Conservation (phyloP, 345 rosid species). For the Citrus medica region DNA sequence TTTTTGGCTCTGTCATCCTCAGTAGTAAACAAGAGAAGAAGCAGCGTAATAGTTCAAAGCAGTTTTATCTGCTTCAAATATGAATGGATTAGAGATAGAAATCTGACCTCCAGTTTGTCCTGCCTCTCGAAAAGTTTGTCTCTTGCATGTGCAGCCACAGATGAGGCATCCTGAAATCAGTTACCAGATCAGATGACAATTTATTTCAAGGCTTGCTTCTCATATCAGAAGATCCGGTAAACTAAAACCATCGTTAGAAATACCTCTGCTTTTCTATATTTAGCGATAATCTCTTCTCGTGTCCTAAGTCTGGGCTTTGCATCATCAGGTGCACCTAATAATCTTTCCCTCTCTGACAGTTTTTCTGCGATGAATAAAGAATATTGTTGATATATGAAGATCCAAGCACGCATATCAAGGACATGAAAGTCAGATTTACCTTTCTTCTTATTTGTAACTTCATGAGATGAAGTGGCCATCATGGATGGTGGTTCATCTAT, state of each 20-base stretch:
- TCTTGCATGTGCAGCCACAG: constrained; percentile 46
- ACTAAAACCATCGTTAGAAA: neutral
- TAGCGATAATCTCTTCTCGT: constrained; percentile 46
- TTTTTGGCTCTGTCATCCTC: neutral
- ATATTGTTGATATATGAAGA: neutral
- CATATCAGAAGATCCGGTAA: neutral
- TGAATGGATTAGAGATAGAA: neutral
- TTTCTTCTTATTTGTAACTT: constrained; percentile 18
- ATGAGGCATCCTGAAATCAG: constrained; percentile 39
- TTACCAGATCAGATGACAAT: neutral
- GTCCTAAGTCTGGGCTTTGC: constrained; percentile 44
- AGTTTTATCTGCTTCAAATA: neutral
- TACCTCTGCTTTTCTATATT: constrained; percentile 50
- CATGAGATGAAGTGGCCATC: constrained; percentile 28
- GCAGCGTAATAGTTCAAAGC: neutral
- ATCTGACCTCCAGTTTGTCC: constrained; percentile 46
- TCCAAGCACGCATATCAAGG: neutral
- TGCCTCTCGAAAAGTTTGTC: constrained; percentile 41
- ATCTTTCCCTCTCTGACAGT: constrained; percentile 40
- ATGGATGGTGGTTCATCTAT: constrained; percentile 37
- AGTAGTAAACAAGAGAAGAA: neutral
- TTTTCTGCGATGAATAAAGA: constrained; percentile 25
- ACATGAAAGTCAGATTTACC: constrained; percentile 19
- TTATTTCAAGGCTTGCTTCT: neutral
- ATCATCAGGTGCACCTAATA: constrained; percentile 36